Evolutionary conservation across 768 basidiomycete species (phyloP), one percentile per base, ranked within the genome.

Genomic region (Tylopilus rubrobrunneus): DNA sequence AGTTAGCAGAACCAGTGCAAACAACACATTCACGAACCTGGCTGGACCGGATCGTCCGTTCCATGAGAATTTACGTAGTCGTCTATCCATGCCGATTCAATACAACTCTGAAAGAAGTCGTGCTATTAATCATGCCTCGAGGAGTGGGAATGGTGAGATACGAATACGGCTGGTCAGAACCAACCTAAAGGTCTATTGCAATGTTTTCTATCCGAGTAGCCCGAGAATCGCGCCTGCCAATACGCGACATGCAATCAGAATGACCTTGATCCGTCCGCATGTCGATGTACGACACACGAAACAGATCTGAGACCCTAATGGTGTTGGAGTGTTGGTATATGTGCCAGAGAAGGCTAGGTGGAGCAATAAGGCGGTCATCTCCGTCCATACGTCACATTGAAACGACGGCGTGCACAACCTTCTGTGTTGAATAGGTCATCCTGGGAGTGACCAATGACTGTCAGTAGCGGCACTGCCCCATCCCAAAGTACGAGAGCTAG

Each of bases 321-420:
- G 9, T 15, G 50, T 45, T 21, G 4, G 29, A 29, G 19, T 15
- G 31, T 31, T 21, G 47, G 46, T 36, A 1, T 23, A 10, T 7
- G 12, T 28, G 23, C 4, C 27, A 15, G 10, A 47, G 19, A 29
- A 44, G 53, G 23, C 28, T 34, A 31, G 14, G 19, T 31, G 39
- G 19, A 10, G 21, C 12, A n/a, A 21, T 3, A 34, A 34, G 41
- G 28, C 1, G 4, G 61, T 57, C 59, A 57, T 61, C 51, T 57
- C 55, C 60, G 56, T 45, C 29, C 43, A 56, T 29, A 43, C 49
- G 48, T 45, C 28, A 45, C 31, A 5, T 17, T 11, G 31, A 31
- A 40, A 29, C 4, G 21, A 47, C 17, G 19, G 29, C n/a, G n/a
- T 25, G 27, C 27, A 46, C 25, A 11, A 21, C 51, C 36, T 28